phyloP scores from a whole-genome alignment of 306 rosid species.

The Vachellia collinsii region DNA sequence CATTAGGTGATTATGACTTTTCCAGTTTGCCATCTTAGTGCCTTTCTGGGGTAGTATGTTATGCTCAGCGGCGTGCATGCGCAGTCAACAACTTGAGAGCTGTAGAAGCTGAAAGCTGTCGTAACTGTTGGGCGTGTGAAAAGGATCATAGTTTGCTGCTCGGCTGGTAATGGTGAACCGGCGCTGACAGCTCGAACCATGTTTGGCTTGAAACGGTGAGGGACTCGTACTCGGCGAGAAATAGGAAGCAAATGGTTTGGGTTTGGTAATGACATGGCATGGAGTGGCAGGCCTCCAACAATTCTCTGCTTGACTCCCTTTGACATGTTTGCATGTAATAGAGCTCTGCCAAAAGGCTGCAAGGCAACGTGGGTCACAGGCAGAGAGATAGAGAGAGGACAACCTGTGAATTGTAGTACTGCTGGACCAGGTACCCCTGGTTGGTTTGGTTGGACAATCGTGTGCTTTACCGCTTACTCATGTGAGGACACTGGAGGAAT shows the following conservation, averaged over 20 bases:
- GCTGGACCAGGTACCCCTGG: too few species aligned
- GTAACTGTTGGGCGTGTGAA: neutral
- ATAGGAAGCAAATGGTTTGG: neutral
- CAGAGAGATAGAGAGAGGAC: neutral
- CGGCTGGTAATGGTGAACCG: neutral
- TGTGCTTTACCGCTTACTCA: neutral
- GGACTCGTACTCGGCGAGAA: neutral
- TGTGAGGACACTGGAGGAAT: constrained; percentile 5
- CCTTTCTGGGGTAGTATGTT: neutral
- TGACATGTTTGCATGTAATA: constrained; percentile 13
- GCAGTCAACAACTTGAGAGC: neutral
- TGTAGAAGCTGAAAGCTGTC: neutral
- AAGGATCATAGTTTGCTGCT: neutral
- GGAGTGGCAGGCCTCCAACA: neutral
- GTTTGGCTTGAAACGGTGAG: constrained; percentile 1
- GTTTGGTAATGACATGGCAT: neutral
- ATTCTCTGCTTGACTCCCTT: neutral
- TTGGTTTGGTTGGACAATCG: constrained; percentile 26
- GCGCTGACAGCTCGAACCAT: neutral
- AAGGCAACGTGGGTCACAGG: neutral
- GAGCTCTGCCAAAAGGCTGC: constrained; percentile 15
- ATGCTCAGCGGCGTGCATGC: too few species aligned
- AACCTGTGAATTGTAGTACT: constrained; percentile 7
- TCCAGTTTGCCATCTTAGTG: neutral
- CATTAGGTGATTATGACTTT: neutral